Conservation (phyloP, 352 stramenopile genomes). For the Phytopythium kandeliae region DNA sequence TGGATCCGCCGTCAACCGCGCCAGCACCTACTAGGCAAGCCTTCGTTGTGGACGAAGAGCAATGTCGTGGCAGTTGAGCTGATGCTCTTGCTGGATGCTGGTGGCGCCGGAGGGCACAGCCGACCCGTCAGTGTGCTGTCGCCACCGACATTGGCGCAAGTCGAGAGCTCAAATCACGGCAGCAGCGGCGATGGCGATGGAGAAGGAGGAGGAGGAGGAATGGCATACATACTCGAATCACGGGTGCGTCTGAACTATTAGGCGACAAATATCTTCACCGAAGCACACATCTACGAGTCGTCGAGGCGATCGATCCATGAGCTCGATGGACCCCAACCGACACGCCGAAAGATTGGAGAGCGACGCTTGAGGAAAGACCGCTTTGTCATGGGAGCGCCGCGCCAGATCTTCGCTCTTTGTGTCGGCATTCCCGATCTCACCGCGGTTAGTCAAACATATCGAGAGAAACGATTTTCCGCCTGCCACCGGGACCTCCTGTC, state of each 20-base stretch:
- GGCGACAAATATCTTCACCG: too few species aligned
- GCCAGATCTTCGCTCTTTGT: too few species aligned
- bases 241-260: slow-evolving; percentile 8
- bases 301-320: too few species aligned
- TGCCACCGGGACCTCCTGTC: too few species aligned
- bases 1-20: slow-evolving; percentile 13
- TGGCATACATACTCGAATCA: slow-evolving; percentile 4
- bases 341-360: too few species aligned
- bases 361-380: too few species aligned
- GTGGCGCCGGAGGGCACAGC: too few species aligned
- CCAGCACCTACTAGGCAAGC: neutral
- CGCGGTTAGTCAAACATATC: neutral
- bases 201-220: neutral
- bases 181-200: neutral
- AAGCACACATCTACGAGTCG: too few species aligned
- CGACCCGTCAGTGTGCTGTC: neutral
- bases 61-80: slow-evolving; percentile 4
- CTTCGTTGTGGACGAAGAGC: neutral
- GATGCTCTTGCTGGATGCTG: slow-evolving; percentile 2
- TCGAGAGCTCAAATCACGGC: neutral
- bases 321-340: neutral
- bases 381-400: too few species aligned
- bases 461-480: too few species aligned
- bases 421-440: neutral
- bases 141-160: neutral